These are phyloP conservation scores for Mycena sp. DNA, from an alignment of 1,284 basidiomycete genomes.

Conservation along the genomic window DNA sequence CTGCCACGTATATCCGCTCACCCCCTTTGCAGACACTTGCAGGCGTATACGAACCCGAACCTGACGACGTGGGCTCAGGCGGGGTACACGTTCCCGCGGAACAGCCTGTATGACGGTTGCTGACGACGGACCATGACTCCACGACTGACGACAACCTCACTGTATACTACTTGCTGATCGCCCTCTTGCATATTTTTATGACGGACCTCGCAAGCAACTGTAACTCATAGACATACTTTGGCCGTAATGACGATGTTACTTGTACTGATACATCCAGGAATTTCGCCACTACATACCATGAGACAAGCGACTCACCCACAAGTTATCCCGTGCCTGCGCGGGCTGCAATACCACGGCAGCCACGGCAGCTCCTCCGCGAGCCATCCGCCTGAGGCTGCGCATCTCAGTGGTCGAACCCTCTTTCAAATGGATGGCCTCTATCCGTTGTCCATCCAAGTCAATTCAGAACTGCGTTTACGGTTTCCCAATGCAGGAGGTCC, in stretches of 20 bases:
- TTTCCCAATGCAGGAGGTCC: too few relatives aligned
- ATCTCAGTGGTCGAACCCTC: too few relatives aligned
- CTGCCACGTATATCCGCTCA: neutral
- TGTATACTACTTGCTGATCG: neutral
- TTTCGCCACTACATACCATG: too few relatives aligned
- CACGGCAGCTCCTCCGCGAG: too few relatives aligned
- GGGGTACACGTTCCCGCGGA: conserved; percentile 63
- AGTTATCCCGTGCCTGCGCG: too few relatives aligned
- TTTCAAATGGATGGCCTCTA: too few relatives aligned
- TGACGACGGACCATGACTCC: conserved; percentile 16
- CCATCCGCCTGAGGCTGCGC: too few relatives aligned
- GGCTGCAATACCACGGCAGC: too few relatives aligned
- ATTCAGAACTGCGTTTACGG: too few relatives aligned
- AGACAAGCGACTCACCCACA: too few relatives aligned
- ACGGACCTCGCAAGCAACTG: conserved; percentile 8
- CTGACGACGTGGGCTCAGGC: conserved; percentile 48
- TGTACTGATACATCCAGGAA: too few relatives aligned
- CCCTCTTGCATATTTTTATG: neutral
- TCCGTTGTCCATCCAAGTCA: too few relatives aligned
- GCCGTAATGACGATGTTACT: conserved; percentile 12
- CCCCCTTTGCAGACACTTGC: conserved; percentile 14
- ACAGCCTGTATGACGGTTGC: conserved; percentile 55
- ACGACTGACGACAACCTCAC: neutral
- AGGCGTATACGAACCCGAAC: conserved; percentile 36
- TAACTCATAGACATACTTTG: conserved; percentile 11